Evolutionary conservation across 768 basidiomycete species (phyloP).

Genomic region (Pisolithus tinctorius): DNA sequence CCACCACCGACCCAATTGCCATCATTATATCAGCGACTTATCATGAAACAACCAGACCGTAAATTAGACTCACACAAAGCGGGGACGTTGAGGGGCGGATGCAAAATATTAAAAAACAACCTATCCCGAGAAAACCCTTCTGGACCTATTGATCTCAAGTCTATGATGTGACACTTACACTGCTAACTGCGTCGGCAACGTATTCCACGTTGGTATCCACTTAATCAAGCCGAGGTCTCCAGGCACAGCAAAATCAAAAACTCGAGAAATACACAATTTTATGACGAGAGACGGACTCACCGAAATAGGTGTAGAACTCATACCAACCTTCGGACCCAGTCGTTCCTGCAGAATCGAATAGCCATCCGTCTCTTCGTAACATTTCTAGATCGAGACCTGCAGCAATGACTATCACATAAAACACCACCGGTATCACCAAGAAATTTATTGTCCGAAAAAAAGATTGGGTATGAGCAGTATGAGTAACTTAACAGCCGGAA

Average conservation of each 20-base stretch:
- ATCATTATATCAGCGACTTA: background rate
- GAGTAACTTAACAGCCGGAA: background rate
- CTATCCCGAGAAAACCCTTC: constrained; percentile 26
- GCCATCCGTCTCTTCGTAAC: constrained; percentile 69
- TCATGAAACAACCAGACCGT: background rate
- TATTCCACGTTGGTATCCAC: constrained; percentile 66
- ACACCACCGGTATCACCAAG: constrained; percentile 68
- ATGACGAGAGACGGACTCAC: constrained; percentile 35
- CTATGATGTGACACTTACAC: constrained; percentile 46
- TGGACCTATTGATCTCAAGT: background rate
- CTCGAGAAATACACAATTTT: background rate
- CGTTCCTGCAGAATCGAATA: constrained; percentile 58
- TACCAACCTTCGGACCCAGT: constrained; percentile 52
- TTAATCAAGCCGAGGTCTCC: constrained; percentile 56
- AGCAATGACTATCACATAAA: constrained; percentile 73
- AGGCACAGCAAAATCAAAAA: background rate
- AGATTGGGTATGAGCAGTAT: background rate
- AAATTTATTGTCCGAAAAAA: constrained; percentile 47
- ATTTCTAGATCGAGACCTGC: constrained; percentile 51
- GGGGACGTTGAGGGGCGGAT: constrained; percentile 85
- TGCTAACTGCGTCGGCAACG: constrained; percentile 91
- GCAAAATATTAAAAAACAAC: constrained; percentile 78
- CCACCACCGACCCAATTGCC: too few relatives aligned
- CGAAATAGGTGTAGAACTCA: constrained; percentile 74
- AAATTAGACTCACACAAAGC: constrained; percentile 54